Base-by-base conservation (phyloP, 2,329 filamentous ascomycete species). In the Fusarium luffae region DNA sequence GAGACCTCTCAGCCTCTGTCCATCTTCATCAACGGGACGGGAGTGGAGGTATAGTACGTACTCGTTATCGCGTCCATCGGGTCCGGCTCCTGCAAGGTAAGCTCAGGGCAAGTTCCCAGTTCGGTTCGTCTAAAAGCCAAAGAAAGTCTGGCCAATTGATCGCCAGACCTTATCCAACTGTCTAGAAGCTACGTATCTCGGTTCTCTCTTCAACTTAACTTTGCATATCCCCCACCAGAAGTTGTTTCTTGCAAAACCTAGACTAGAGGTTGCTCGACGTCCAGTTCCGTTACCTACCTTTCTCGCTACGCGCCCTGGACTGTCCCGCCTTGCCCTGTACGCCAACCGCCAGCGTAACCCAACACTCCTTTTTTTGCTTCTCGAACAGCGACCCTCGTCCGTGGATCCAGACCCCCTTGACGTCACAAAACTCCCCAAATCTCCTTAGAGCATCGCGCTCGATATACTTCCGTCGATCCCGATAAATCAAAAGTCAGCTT, bases 391-490 rank as follows among this genome's bases (percentile, higher is more conserved):
- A 51, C 52, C 63, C 43, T 60, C 68, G 49, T 27, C 49, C 49
- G 63, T 68, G 63, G 51, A 59, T 44, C 68, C 48, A 16, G 63
- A 42, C 62, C 62, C 66, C 65, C 69, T 72, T 75, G 74, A 75
- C 74, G 74, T 75, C 74, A 75, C 55, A 71, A 62, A 61, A 62
- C 52, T 25, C 68, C 64, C 54, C 60, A 47, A 62, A 56, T 66
- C 68, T 69, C 60, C 56, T 66, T 56, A 56, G 40, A 70, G 51
- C 42, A 60, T 68, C 55, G 56, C 55, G 59, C 48, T 70, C 56
- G 71, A 72, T 68, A 58, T 72, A 59, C 62, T 66, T 55, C 68
- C 69, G 69, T 65, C 66, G 69, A 72, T 72, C 69, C 68, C 61
- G 57, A 65, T 64, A 64, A 54, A 62, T 63, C 54, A 52, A 59